Percentiles rank a stretch among this genome's conserved stretches.
phyloP scores from a whole-genome alignment of 331 rosid species.

The Spiraea crenata region DNA sequence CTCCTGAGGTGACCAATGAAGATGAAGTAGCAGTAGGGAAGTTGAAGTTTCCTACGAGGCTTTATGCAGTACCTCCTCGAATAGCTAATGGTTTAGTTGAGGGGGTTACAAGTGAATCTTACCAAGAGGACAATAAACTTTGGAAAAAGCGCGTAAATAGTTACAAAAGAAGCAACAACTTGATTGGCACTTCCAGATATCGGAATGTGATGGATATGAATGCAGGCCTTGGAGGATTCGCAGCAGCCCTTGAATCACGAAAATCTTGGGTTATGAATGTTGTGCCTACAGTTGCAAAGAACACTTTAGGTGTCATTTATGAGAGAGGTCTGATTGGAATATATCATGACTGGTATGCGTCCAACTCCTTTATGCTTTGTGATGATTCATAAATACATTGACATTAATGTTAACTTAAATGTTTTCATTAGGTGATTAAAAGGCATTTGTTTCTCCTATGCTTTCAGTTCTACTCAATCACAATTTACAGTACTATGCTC shows the following conservation, averaged over 20 bases:
- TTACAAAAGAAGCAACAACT: slow-evolving; percentile 64
- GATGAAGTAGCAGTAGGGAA: slow-evolving; percentile 82
- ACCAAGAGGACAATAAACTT: slow-evolving; percentile 72
- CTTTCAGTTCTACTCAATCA: not conserved
- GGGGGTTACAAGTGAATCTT: slow-evolving; percentile 68
- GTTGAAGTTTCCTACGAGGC: slow-evolving; percentile 85
- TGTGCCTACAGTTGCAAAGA: slow-evolving; percentile 70
- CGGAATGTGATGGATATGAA: slow-evolving; percentile 97
- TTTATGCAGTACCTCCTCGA: slow-evolving; percentile 76
- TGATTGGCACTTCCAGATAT: slow-evolving; percentile 72
- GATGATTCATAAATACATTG: not conserved
- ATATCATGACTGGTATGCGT: slow-evolving; percentile 87
- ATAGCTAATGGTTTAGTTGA: slow-evolving; percentile 57
- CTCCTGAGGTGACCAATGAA: slow-evolving; percentile 54
- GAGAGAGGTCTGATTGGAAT: slow-evolving; percentile 97
- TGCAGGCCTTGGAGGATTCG: slow-evolving; percentile 97
- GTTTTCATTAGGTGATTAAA: not conserved
- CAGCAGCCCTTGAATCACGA: slow-evolving; percentile 75
- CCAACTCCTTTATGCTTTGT: not conserved
- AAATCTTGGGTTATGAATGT: slow-evolving; percentile 98
- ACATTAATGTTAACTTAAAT: no score
- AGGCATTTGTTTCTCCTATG: not conserved
- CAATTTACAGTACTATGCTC: not conserved
- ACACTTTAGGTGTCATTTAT: slow-evolving; percentile 77
- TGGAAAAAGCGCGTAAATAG: slow-evolving; percentile 73